A percentile compares a stretch with the other conserved stretches of the same genome.
phyloP scores from a whole-genome alignment of 768 basidiomycete genomes.

The Pisolithus microcarpus region DNA sequence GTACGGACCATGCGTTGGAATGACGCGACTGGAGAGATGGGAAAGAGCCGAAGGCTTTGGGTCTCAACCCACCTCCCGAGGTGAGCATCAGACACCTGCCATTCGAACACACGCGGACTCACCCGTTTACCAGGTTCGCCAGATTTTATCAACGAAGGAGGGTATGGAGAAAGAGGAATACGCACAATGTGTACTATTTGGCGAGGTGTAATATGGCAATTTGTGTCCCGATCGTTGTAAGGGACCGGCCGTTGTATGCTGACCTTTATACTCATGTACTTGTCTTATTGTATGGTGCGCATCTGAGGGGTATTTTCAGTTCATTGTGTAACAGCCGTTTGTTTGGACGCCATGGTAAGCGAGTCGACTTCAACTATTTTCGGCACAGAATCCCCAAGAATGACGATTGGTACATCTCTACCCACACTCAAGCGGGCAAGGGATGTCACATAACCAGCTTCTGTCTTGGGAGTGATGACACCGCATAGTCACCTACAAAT shows the following conservation, averaged over 20 bases:
- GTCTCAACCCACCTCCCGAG: slow-evolving; percentile 73
- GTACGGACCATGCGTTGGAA: slow-evolving; percentile 74
- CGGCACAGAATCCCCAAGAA: too few species aligned
- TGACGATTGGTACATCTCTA: too few species aligned
- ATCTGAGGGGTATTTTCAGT: not conserved
- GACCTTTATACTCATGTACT: not conserved
- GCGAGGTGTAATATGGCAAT: slow-evolving; percentile 21
- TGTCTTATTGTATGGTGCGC: not conserved
- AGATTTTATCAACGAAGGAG: slow-evolving; percentile 68
- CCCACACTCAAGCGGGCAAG: too few species aligned
- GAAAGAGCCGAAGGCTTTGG: slow-evolving; percentile 72
- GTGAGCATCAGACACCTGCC: slow-evolving; percentile 31
- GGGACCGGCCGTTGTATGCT: not conserved
- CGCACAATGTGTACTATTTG: slow-evolving; percentile 56
- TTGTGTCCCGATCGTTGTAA: not conserved
- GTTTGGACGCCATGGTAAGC: not conserved
- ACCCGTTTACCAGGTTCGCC: slow-evolving; percentile 48
- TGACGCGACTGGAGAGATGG: slow-evolving; percentile 83
- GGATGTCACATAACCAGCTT: too few species aligned
- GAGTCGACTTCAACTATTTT: too few species aligned
- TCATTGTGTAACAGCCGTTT: not conserved
- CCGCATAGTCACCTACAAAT: too few species aligned
- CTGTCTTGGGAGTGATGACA: too few species aligned
- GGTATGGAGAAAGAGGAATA: slow-evolving; percentile 49
- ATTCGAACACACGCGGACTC: not conserved